Percentiles rank a stretch among this genome's conserved stretches.
These are phyloP conservation scores for sorghum (Sorghum bicolor) DNA, from an alignment of 176 grass and related monocot genomes.

Conservation along the genomic window DNA sequence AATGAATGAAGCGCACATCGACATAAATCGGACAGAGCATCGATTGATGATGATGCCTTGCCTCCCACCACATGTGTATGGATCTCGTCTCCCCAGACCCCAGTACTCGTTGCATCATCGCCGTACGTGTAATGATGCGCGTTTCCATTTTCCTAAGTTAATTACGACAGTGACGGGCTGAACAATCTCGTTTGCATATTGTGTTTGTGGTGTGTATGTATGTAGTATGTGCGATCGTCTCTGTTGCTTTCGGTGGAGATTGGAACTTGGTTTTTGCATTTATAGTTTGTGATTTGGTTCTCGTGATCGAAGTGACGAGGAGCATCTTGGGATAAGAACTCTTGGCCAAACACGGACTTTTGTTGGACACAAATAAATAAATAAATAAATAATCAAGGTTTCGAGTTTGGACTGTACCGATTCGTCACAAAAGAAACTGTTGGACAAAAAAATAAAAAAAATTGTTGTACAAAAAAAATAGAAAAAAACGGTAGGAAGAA, in stretches of 20 bases:
- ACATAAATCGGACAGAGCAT: neutral
- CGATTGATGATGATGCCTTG: neutral
- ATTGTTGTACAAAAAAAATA: too few relatives aligned
- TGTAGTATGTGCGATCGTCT: neutral
- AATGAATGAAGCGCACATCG: neutral
- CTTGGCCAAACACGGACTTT: too few relatives aligned
- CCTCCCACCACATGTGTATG: neutral
- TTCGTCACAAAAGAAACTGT: too few relatives aligned
- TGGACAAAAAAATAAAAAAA: too few relatives aligned
- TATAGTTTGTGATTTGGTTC: neutral
- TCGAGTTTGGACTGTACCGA: too few relatives aligned
- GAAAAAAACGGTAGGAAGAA: neutral
- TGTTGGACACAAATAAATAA: too few relatives aligned
- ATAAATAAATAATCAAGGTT: too few relatives aligned
- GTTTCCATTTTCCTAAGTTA: slow-evolving; percentile 12
- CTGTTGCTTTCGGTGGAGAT: slow-evolving; percentile 38
- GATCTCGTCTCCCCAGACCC: neutral
- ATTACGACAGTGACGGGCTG: neutral
- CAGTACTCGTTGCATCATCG: neutral
- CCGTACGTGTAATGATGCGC: slow-evolving; percentile 2
- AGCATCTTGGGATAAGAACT: neutral
- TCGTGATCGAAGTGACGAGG: neutral
- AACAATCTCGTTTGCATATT: neutral
- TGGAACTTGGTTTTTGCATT: neutral
- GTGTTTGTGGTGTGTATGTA: neutral